Conservation (phyloP, 108 stramenopile species). For the Asterionellopsis glacialis region DNA sequence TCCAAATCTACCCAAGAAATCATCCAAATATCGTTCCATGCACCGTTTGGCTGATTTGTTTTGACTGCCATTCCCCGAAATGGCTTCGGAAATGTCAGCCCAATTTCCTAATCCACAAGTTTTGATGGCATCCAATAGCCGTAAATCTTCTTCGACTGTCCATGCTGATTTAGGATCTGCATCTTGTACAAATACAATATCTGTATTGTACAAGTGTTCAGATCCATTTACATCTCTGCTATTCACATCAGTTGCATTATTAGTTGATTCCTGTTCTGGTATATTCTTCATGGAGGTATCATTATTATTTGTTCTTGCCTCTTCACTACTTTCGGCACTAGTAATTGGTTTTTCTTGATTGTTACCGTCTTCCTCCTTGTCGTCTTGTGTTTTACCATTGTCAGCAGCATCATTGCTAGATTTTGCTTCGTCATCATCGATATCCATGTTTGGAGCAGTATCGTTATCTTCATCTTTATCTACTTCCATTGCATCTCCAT, state of each 20-base stretch:
- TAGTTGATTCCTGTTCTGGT: neutral
- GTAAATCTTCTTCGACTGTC: constrained; percentile 86
- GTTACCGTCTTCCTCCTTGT: too few relatives aligned
- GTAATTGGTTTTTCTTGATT: too few relatives aligned
- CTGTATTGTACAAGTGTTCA: constrained; percentile 1
- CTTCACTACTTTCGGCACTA: neutral
- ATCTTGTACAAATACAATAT: constrained; percentile 13
- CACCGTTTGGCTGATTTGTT: constrained; percentile 82
- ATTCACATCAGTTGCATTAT: neutral
- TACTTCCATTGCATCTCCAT: neutral
- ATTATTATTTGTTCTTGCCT: neutral
- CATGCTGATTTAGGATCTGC: constrained; percentile 66
- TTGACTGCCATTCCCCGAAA: constrained; percentile 53
- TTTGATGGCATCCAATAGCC: constrained; percentile 77
- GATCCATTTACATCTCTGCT: constrained; percentile 4
- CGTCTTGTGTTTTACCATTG: neutral
- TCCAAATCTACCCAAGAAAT: constrained; percentile 84
- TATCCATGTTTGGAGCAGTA: neutral
- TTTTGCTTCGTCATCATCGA: neutral
- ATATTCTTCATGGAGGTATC: neutral
- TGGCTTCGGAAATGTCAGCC: constrained; percentile 81
- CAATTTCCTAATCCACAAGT: constrained; percentile 84
- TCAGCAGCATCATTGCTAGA: neutral
- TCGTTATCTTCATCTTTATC: constrained; percentile 1
- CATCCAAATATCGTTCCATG: constrained; percentile 90